Evolutionary conservation across 495 filamentous ascomycete genomes (phyloP).

Genomic region (Neohortaea acidophila): DNA sequence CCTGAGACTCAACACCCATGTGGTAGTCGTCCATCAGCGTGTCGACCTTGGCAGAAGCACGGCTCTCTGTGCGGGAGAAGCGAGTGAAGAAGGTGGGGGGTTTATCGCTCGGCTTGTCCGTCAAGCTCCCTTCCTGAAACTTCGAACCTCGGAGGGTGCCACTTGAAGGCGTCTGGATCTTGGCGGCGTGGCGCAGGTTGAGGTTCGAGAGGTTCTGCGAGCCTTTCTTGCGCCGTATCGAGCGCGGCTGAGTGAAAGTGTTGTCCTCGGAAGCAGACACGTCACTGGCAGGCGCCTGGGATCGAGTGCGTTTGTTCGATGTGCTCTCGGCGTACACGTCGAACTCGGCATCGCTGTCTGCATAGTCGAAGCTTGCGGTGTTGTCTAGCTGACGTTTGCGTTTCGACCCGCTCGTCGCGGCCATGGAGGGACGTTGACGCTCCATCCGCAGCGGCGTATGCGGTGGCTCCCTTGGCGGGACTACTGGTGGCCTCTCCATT

Average conservation of each 20-base stretch:
- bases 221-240: conserved; percentile 14
- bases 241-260: conserved; percentile 2
- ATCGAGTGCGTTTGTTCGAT: conserved; percentile 12
- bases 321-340: conserved; percentile 3
- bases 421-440: not conserved
- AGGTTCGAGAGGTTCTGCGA: conserved; percentile 13
- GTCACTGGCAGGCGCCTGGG: conserved; percentile 2
- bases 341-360: not conserved
- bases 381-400: conserved; percentile 8
- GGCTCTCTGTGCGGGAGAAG: conserved; percentile 13
- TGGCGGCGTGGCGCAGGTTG: conserved; percentile 14
- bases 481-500: conserved; percentile 2
- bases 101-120: conserved; percentile 20
- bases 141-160: conserved; percentile 7
- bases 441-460: conserved; percentile 1
- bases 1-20: not conserved
- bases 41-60: conserved; percentile 16
- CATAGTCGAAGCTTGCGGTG: not conserved
- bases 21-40: conserved; percentile 22
- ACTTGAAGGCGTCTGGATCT: conserved; percentile 4
- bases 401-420: conserved; percentile 13
- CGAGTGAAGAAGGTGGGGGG: conserved; percentile 20
- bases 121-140: conserved; percentile 22
- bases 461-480: conserved; percentile 4
- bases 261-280: conserved; percentile 9